These are phyloP conservation scores for Colletotrichum lupini DNA, from an alignment of 2,329 filamentous ascomycete genomes.

Conservation along the genomic window DNA sequence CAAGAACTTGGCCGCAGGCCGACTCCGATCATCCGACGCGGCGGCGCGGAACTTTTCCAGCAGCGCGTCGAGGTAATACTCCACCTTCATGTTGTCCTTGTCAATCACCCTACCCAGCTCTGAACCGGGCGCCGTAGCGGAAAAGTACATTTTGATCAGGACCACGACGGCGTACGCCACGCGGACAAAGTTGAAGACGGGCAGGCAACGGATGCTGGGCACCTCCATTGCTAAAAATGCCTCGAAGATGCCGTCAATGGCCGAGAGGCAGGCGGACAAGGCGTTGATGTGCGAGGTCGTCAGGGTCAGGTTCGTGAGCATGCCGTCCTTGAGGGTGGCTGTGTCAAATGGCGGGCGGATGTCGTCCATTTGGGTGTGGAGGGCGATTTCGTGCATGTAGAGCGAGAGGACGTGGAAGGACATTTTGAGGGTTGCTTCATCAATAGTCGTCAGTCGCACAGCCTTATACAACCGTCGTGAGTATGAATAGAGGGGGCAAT, in stretches of 20 bases:
- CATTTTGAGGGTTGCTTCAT: conserved; percentile 69
- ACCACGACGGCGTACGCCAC: conserved; percentile 78
- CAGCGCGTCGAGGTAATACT: conserved; percentile 75
- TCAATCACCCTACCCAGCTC: conserved; percentile 78
- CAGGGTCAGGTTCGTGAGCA: conserved; percentile 52
- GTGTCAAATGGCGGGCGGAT: conserved; percentile 59
- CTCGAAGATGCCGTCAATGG: conserved; percentile 75
- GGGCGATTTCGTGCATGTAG: conserved; percentile 81
- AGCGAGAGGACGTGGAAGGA: conserved; percentile 74
- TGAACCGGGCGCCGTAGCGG: conserved; percentile 70
- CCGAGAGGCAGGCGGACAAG: conserved; percentile 72
- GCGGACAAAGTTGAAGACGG: conserved; percentile 77
- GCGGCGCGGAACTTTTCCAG: conserved; percentile 74
- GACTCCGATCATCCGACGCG: conserved; percentile 71
- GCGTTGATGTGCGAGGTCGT: conserved; percentile 74
- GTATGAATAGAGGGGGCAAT: neutral
- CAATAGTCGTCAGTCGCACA: conserved; percentile 30
- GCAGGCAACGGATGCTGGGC: conserved; percentile 69
- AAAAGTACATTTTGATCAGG: conserved; percentile 79
- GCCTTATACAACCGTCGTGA: neutral
- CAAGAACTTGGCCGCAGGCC: conserved; percentile 76
- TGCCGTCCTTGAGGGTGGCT: conserved; percentile 55
- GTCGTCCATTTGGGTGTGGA: conserved; percentile 72
- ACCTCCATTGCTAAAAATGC: conserved; percentile 72
- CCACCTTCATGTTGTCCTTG: conserved; percentile 73